A percentile compares a stretch with the other conserved stretches of the same genome.
Conservation (phyloP, 805 yeast species). For the Metschnikowia kofuensis region DNA sequence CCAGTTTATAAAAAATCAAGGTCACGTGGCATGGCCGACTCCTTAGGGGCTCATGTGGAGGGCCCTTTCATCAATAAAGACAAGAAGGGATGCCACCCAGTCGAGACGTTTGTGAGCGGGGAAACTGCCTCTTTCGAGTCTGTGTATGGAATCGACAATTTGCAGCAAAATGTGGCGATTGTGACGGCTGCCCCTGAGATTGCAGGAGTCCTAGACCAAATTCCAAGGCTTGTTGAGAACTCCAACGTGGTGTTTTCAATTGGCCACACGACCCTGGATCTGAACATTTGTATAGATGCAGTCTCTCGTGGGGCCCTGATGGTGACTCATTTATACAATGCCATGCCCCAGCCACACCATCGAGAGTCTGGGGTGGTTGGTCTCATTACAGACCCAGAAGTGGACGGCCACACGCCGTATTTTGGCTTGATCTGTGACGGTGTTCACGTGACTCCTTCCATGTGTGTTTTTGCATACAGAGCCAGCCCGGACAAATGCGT, state of each 20-base stretch:
- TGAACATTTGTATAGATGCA: slow-evolving; percentile 40
- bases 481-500: slow-evolving; percentile 52
- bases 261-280: slow-evolving; percentile 47
- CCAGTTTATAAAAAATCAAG: slow-evolving; percentile 41
- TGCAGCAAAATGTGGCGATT: slow-evolving; percentile 36
- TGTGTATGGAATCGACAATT: slow-evolving; percentile 38
- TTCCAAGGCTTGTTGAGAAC: slow-evolving; percentile 29
- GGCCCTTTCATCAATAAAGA: slow-evolving; percentile 53
- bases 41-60: slow-evolving; percentile 58
- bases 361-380: slow-evolving; percentile 58
- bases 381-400: slow-evolving; percentile 32
- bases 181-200: slow-evolving; percentile 54
- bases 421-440: slow-evolving; percentile 59
- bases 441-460: slow-evolving; percentile 56
- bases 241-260: slow-evolving; percentile 40
- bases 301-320: slow-evolving; percentile 52
- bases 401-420: slow-evolving; percentile 34
- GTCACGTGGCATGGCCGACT: slow-evolving; percentile 34
- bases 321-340: slow-evolving; percentile 60
- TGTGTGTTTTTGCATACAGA: slow-evolving; percentile 48
- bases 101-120: slow-evolving; percentile 42
- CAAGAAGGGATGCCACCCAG: slow-evolving; percentile 52
- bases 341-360: slow-evolving; percentile 62
- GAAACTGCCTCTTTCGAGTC: slow-evolving; percentile 23
- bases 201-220: slow-evolving; percentile 43